phyloP scores from a whole-genome alignment of 169 alveolate species.

The Cryptosporidium sp. region DNA sequence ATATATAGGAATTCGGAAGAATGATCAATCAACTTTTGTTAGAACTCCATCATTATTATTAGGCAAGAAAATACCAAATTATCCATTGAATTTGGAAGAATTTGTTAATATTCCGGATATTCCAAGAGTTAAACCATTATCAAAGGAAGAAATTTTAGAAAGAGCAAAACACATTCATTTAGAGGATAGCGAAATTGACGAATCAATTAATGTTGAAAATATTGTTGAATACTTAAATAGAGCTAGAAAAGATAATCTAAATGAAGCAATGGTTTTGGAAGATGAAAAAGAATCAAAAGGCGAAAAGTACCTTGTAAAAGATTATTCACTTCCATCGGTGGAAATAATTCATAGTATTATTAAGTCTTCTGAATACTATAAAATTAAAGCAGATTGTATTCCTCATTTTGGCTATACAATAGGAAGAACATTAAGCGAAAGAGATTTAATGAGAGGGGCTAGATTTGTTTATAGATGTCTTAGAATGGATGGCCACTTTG shows the following conservation, averaged over 20 bases:
- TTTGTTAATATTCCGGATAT: slow-evolving; percentile 53
- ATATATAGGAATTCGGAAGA: background rate
- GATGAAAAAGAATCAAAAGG: background rate
- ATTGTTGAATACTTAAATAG: slow-evolving; percentile 4
- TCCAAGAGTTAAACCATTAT: slow-evolving; percentile 1
- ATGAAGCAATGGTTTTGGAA: background rate
- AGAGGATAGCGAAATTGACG: slow-evolving; percentile 48
- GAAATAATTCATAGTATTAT: slow-evolving; percentile 63
- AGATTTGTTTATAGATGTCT: slow-evolving; percentile 73
- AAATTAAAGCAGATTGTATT: slow-evolving; percentile 57
- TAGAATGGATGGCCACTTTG: slow-evolving; percentile 74
- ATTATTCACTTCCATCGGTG: background rate
- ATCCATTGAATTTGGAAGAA: slow-evolving; percentile 6
- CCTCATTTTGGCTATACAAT: slow-evolving; percentile 50
- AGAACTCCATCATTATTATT: background rate
- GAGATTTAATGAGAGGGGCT: slow-evolving; percentile 57
- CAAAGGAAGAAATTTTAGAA: slow-evolving; percentile 42
- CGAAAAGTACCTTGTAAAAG: background rate
- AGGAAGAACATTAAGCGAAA: slow-evolving; percentile 27
- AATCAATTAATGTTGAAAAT: background rate
- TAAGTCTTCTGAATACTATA: slow-evolving; percentile 50
- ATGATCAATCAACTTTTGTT: background rate
- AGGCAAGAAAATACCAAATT: background rate
- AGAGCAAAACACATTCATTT: slow-evolving; percentile 28
- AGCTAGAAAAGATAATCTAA: background rate